phyloP scores from a whole-genome alignment of 148 eudicot genomes.

The Oxyria digyna region DNA sequence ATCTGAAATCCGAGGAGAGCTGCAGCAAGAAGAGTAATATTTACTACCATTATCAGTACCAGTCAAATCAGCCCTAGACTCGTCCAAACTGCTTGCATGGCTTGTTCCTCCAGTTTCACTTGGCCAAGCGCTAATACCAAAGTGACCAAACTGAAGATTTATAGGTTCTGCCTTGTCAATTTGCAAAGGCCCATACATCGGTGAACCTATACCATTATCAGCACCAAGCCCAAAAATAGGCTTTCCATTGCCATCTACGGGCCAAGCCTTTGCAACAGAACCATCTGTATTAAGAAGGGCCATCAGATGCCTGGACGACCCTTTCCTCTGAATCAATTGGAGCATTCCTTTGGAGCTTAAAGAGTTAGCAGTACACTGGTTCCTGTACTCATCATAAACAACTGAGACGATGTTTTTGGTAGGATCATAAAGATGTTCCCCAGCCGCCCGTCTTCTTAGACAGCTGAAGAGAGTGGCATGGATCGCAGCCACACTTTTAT shows the following conservation, averaged over 20 bases:
- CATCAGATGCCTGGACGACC: conserved; percentile 83
- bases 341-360: conserved; percentile 88
- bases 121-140: conserved; percentile 97
- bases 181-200: conserved; percentile 74
- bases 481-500: conserved; percentile 86
- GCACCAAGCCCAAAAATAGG: conserved; percentile 23
- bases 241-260: conserved; percentile 42
- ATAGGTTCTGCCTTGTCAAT: conserved; percentile 78
- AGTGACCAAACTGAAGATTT: conserved; percentile 92
- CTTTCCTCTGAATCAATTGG: conserved; percentile 86
- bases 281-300: conserved; percentile 88
- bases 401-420: conserved; percentile 56
- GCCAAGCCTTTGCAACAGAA: conserved; percentile 98
- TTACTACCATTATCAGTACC: conserved; percentile 30
- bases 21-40: conserved; percentile 7
- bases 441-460: conserved; percentile 68
- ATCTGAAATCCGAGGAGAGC: conserved; percentile 14
- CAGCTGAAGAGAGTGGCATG: conserved; percentile 91
- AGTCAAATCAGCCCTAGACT: conserved; percentile 55
- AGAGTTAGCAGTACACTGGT: conserved; percentile 83
- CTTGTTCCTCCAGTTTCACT: conserved; percentile 82
- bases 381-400: conserved; percentile 71
- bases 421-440: conserved; percentile 70
- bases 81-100: conserved; percentile 78
- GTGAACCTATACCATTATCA: conserved; percentile 39